These are phyloP conservation scores for Ophiostoma tasmaniense DNA, from an alignment of 2,329 filamentous ascomycete species.

Conservation along the genomic window DNA sequence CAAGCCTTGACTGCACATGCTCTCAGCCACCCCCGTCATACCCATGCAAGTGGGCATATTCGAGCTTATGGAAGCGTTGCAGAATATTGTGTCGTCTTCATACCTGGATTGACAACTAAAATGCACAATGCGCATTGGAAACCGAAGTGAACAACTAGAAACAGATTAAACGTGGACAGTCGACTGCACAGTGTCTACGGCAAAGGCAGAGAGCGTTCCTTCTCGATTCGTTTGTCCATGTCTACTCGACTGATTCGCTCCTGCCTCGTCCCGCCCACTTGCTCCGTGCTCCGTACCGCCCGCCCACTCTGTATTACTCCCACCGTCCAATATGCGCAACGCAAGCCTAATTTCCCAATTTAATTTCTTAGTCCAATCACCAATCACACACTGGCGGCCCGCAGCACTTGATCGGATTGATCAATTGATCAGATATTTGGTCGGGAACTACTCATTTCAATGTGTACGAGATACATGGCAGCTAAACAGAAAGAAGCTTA, in stretches of 20 bases:
- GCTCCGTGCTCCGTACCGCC: background rate
- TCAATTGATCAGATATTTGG: background rate
- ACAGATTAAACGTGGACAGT: no score
- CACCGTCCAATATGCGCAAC: background rate
- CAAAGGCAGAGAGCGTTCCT: background rate
- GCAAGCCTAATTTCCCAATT: conserved; percentile 1
- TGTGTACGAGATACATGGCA: background rate
- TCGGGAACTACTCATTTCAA: background rate
- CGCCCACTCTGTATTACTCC: background rate
- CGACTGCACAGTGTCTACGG: no score
- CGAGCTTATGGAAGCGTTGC: no score
- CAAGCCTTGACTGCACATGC: background rate
- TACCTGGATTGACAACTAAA: no score
- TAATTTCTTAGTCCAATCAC: background rate
- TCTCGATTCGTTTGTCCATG: background rate
- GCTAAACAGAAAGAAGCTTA: background rate
- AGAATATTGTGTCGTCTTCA: no score
- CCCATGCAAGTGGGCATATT: background rate
- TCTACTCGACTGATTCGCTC: background rate
- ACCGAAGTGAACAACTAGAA: background rate
- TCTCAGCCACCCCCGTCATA: conserved; percentile 1
- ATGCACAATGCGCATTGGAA: background rate
- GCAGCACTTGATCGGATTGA: background rate
- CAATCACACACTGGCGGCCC: conserved; percentile 1
- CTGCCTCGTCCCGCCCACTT: background rate